Conservation (phyloP, 768 basidiomycete species). For the Pisolithus microcarpus region DNA sequence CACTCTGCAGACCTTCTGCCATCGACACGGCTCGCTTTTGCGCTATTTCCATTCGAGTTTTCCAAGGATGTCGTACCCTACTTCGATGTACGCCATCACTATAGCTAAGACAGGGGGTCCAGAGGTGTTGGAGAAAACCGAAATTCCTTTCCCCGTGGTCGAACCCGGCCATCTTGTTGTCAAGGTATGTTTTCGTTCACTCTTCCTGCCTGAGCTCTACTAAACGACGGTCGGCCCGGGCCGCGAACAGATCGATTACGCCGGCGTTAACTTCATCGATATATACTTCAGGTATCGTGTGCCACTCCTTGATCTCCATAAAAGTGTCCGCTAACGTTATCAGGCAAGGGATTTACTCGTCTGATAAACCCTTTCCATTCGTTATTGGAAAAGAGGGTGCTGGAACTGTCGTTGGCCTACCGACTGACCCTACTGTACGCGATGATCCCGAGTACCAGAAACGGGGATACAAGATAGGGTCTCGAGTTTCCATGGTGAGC, state of each 20-base stretch:
- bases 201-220: background rate
- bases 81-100: constrained; percentile 62
- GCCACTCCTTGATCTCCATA: background rate
- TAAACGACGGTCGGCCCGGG: background rate
- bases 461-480: constrained; percentile 60
- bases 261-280: constrained; percentile 85
- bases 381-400: constrained; percentile 73
- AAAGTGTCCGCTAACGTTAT: background rate
- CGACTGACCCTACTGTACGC: constrained; percentile 55
- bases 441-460: constrained; percentile 56
- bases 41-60: constrained; percentile 26
- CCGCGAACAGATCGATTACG: constrained; percentile 52
- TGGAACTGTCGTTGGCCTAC: constrained; percentile 70
- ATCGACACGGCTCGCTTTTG: constrained; percentile 17
- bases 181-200: constrained; percentile 18
- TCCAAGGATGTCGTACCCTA: constrained; percentile 46
- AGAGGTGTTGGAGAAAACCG: constrained; percentile 67
- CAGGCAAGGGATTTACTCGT: constrained; percentile 61
- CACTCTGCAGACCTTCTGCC: constrained; percentile 6
- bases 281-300: constrained; percentile 62
- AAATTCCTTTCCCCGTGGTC: constrained; percentile 60
- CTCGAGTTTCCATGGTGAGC: constrained; percentile 63
- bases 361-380: constrained; percentile 46
- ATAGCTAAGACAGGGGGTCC: constrained; percentile 68
- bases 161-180: constrained; percentile 52